Evolutionary conservation across 2,329 filamentous ascomycete genomes (phyloP), one percentile per base, ranked within the genome.

Genomic region (Alternaria novae-zelandiae): DNA sequence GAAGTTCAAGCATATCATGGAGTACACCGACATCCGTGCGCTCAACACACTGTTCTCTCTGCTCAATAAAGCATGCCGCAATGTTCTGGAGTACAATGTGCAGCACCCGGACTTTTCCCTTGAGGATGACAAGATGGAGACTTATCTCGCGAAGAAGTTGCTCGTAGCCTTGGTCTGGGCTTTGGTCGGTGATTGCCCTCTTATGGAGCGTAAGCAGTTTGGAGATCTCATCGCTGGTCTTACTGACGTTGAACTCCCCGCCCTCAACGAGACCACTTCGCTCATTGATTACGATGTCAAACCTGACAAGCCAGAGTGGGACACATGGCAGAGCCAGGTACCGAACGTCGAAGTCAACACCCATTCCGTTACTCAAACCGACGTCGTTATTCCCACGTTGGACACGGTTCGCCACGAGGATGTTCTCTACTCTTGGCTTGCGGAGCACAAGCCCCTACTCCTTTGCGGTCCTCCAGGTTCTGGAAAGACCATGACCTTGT

Each of bases 401-500:
- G 96, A 99, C 79, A 99, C 96, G 26, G 91, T 99, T 47, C 93
- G 96, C 28, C 96, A 99, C 73, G 96, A 99, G 80, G 96, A 98
- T 81, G 93, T 99, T n/a, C 86, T 99, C 15, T 99, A 99, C 84
- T 99, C 96, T 4, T 99, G 96, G 96, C 88, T 99, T 47, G 96
- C 96, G 15, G 96, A 99, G 80, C 96, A 99, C 79, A 99, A 99
- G 83, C 96, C 96, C 12, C 86, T 99, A 17, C 85, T 99, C 56
- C 90, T 99, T 15, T 99, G 96, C 79, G 96, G 96, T 80, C 96
- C 96, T 77, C 96, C 96, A 62, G 96, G 96, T 83, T 99, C 96
- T 55, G 96, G 96, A 86, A 99, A 99, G 85, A 99, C 96, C 5
- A 99, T 99, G 96, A 99, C 96, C 11, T 85, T 99, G 12, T 99